These are phyloP conservation scores for Alloteropsis semialata DNA, from an alignment of 176 grass and related monocot genomes.

Conservation along the genomic window DNA sequence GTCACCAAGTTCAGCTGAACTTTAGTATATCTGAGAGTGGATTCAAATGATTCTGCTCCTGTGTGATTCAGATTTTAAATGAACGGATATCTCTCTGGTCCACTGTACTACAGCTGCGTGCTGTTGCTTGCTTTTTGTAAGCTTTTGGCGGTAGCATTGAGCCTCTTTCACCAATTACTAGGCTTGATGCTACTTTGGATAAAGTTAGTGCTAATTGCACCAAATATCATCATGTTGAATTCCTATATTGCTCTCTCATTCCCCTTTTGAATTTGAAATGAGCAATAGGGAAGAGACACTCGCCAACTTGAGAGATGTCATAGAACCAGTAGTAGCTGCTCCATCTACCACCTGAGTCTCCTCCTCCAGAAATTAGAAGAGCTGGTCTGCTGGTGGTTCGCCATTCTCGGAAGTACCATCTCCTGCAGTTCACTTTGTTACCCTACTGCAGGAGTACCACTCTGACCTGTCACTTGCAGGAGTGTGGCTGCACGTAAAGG, in stretches of 20 bases:
- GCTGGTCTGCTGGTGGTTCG: too few species aligned
- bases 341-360: not conserved
- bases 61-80: not conserved
- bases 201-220: not conserved
- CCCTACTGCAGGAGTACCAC: not conserved
- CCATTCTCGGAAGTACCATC: not conserved
- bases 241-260: not conserved
- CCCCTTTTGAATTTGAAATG: not conserved
- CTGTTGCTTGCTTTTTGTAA: slow-evolving; percentile 35
- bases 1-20: slow-evolving; percentile 8
- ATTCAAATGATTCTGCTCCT: slow-evolving; percentile 52
- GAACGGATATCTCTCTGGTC: slow-evolving; percentile 23
- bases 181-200: slow-evolving; percentile 32
- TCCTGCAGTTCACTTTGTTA: not conserved
- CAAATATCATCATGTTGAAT: not conserved
- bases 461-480: not conserved
- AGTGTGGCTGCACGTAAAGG: slow-evolving; percentile 1
- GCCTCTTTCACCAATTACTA: slow-evolving; percentile 30
- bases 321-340: not conserved
- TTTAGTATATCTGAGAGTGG: slow-evolving; percentile 36
- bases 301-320: not conserved
- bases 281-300: not conserved
- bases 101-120: not conserved
- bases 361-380: not conserved
- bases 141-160: slow-evolving; percentile 1